Evolutionary conservation across 768 basidiomycete species (phyloP).

Genomic region (Tulasnella calospora): DNA sequence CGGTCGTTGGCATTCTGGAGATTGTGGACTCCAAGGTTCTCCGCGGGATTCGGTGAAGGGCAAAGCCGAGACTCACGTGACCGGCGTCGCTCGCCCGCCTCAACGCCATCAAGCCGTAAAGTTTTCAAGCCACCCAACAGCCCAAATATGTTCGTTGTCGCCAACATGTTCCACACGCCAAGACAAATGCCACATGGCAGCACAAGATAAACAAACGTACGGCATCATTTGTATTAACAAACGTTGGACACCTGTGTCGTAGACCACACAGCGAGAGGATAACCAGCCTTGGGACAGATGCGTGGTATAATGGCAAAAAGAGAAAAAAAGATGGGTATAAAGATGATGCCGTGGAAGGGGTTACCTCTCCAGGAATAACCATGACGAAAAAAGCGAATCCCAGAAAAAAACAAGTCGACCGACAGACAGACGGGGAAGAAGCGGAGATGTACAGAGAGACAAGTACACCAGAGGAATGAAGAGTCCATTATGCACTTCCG

Average conservation of each 20-base stretch:
- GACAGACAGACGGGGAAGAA: neutral
- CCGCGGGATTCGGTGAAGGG: neutral
- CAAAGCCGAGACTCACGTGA: neutral
- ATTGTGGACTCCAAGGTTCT: neutral
- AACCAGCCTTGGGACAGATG: neutral
- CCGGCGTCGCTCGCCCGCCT: neutral
- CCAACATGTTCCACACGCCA: neutral
- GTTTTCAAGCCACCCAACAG: neutral
- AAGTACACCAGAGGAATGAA: neutral
- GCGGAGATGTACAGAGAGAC: neutral
- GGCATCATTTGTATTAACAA: neutral
- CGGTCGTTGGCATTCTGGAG: slow-evolving; percentile 15
- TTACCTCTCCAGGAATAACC: neutral
- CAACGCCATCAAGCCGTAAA: neutral
- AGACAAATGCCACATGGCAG: neutral
- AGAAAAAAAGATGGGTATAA: neutral
- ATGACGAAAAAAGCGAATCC: neutral
- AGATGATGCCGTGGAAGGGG: neutral
- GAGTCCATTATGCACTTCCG: neutral
- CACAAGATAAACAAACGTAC: neutral
- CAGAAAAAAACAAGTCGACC: neutral
- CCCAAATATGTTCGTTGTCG: neutral
- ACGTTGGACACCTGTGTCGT: neutral
- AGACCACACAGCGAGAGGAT: neutral
- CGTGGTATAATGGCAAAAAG: neutral